Conservation (phyloP, 2,329 filamentous ascomycete species). For the Cladosporium sp. region DNA sequence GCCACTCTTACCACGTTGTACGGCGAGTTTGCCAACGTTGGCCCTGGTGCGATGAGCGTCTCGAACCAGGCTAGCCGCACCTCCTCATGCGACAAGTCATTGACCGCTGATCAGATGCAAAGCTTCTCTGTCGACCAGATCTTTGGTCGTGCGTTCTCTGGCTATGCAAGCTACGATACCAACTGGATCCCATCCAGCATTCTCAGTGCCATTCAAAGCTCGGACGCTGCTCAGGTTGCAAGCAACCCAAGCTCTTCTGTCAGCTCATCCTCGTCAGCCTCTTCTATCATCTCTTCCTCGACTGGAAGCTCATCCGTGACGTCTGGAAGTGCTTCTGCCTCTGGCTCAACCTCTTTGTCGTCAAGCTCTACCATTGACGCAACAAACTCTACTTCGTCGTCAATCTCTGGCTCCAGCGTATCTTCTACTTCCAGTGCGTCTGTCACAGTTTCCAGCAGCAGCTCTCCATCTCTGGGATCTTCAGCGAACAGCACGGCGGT, state of each 20-base stretch:
- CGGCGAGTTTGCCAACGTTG: conserved; percentile 41
- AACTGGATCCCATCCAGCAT: conserved; percentile 38
- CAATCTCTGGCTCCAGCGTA: neutral
- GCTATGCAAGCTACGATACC: conserved; percentile 31
- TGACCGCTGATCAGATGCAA: conserved; percentile 34
- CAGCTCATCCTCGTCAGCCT: neutral
- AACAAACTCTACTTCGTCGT: neutral
- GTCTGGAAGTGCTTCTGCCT: neutral
- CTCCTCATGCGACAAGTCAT: conserved; percentile 29
- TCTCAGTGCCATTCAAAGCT: conserved; percentile 31
- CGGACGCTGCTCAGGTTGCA: conserved; percentile 26
- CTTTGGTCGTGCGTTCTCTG: conserved; percentile 33
- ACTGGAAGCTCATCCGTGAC: neutral
- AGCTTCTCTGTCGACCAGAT: conserved; percentile 34
- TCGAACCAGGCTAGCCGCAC: conserved; percentile 30
- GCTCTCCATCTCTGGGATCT: conserved; percentile 8
- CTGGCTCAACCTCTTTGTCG: conserved; percentile 12
- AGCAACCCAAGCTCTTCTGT: neutral
- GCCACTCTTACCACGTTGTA: conserved; percentile 24
- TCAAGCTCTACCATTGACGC: neutral
- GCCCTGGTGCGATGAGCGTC: conserved; percentile 36
- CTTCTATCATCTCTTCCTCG: neutral
- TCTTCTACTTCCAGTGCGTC: neutral
- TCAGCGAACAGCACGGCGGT: conserved; percentile 19
- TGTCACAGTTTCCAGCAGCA: neutral